Evolutionary conservation across 2,329 filamentous ascomycete genomes (phyloP).

Genomic region (Colletotrichum gloeosporioides): DNA sequence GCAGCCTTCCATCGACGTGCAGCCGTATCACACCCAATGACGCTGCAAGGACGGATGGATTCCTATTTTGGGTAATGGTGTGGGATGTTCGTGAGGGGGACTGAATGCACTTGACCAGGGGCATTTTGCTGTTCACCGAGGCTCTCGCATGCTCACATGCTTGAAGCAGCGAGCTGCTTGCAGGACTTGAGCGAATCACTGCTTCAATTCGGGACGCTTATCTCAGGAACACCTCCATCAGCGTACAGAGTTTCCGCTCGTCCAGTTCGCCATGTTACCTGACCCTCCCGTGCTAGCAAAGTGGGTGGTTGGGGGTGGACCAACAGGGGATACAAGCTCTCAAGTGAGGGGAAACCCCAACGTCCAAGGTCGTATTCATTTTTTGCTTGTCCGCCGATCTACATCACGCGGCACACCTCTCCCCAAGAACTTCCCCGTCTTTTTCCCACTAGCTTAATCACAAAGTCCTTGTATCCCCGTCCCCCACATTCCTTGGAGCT

Average conservation of each 20-base stretch:
- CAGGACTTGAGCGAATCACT: not conserved
- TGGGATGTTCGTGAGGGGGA: not conserved
- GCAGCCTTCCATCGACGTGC: not conserved
- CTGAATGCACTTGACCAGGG: not conserved
- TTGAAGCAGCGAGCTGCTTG: not conserved
- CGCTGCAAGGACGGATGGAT: slow-evolving; percentile 5
- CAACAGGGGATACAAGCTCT: not conserved
- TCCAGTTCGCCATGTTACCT: not conserved
- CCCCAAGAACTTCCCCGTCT: not conserved
- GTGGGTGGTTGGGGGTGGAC: not conserved
- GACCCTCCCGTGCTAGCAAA: not conserved
- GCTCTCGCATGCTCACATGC: slow-evolving; percentile 12
- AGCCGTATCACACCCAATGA: not conserved
- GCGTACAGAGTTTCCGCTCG: not conserved
- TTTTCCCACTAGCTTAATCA: not conserved
- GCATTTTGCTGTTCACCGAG: not conserved
- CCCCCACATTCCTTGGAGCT: not conserved
- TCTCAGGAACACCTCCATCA: not conserved
- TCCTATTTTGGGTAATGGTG: not conserved
- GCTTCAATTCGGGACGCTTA: not conserved
- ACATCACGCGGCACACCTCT: not conserved
- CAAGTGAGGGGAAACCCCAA: slow-evolving; percentile 6
- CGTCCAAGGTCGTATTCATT: not conserved
- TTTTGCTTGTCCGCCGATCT: not conserved
- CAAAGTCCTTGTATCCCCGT: not conserved